A percentile compares a stretch with the other conserved stretches of the same genome.
Evolutionary conservation across 768 basidiomycete genomes (phyloP).

Genomic region (Leccinellum albellum): DNA sequence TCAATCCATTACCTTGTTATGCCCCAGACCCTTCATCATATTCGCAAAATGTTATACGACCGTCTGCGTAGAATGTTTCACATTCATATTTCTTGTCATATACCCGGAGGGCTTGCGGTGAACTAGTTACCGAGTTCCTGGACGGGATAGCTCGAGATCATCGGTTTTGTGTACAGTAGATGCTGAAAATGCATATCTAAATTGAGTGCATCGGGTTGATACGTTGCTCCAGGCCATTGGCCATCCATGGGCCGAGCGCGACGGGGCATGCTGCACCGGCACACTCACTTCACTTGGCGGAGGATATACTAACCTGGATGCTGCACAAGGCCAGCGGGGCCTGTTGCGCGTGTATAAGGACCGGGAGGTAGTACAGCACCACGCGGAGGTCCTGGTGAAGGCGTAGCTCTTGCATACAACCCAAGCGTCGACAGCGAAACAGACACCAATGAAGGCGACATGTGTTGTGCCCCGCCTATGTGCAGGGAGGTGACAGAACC

Average conservation of each 20-base stretch:
- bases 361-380: slow-evolving; percentile 30
- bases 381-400: slow-evolving; percentile 37
- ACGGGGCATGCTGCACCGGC: slow-evolving; percentile 15
- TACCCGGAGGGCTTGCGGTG: too few relatives aligned
- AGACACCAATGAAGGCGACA: slow-evolving; percentile 25
- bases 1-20: too few relatives aligned
- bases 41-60: too few relatives aligned
- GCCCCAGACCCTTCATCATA: too few relatives aligned
- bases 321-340: slow-evolving; percentile 26
- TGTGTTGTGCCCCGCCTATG: slow-evolving; percentile 29
- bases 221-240: too few relatives aligned
- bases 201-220: too few relatives aligned
- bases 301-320: slow-evolving; percentile 26
- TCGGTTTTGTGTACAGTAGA: too few relatives aligned
- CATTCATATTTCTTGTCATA: too few relatives aligned
- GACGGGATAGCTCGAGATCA: too few relatives aligned
- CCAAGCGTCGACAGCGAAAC: slow-evolving; percentile 31
- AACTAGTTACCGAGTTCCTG: too few relatives aligned
- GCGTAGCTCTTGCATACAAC: slow-evolving; percentile 37
- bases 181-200: too few relatives aligned
- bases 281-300: slow-evolving; percentile 11
- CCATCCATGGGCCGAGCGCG: slow-evolving; percentile 18
- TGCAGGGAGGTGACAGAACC: slow-evolving; percentile 40
- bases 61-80: too few relatives aligned
- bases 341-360: slow-evolving; percentile 34